Percentiles rank a stretch among this genome's conserved stretches.
These are phyloP conservation scores for Hyaloscypha finlandica DNA, from an alignment of 495 filamentous ascomycete genomes.

Conservation along the genomic window DNA sequence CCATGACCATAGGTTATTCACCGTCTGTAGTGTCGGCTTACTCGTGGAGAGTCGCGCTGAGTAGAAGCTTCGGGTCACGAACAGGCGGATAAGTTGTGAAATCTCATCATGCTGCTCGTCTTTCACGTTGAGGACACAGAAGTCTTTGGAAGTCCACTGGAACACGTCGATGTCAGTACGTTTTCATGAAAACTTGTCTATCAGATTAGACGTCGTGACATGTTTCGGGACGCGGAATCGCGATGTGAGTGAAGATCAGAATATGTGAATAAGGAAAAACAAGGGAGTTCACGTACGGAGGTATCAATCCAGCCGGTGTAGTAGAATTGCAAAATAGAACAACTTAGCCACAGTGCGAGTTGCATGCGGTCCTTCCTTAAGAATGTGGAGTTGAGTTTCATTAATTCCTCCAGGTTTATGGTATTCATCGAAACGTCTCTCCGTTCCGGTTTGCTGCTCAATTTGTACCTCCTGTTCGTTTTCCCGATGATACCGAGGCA, in stretches of 20 bases:
- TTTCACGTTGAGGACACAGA: conserved; percentile 7
- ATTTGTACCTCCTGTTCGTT: background rate
- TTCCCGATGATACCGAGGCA: background rate
- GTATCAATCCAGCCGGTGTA: conserved; percentile 17
- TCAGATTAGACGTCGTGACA: too few relatives aligned
- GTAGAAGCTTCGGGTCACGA: conserved; percentile 10
- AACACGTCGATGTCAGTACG: too few relatives aligned
- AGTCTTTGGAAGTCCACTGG: conserved; percentile 23
- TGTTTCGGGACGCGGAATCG: too few relatives aligned
- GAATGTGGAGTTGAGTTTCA: background rate
- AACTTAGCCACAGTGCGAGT: conserved; percentile 24
- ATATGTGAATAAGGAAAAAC: too few relatives aligned
- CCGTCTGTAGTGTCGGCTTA: too few relatives aligned
- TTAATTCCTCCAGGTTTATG: background rate
- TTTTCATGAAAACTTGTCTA: too few relatives aligned
- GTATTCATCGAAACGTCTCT: background rate
- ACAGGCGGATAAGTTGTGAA: background rate
- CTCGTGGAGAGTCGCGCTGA: conserved; percentile 2
- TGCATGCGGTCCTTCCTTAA: conserved; percentile 11
- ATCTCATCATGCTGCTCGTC: background rate
- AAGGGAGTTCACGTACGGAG: too few relatives aligned
- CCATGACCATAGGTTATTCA: too few relatives aligned
- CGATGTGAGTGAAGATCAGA: too few relatives aligned
- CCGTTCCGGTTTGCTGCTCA: background rate
- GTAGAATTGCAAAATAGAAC: conserved; percentile 19